These are phyloP conservation scores for Cryptosporidium canis DNA, from an alignment of 169 alveolate genomes.

Conservation along the genomic window DNA sequence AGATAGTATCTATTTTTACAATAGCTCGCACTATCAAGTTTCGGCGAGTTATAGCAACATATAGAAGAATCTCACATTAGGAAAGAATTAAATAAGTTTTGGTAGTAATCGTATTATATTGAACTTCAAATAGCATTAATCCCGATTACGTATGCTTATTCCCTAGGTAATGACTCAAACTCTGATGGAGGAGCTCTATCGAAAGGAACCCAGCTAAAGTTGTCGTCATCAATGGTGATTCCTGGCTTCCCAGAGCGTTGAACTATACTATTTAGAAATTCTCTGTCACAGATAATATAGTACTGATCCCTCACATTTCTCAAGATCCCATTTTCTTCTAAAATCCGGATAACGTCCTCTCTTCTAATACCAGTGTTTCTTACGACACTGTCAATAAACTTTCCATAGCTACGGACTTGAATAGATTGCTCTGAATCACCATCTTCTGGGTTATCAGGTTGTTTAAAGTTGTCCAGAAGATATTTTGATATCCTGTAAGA, in stretches of 20 bases:
- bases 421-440: background rate
- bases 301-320: slow-evolving; percentile 23
- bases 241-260: slow-evolving; percentile 61
- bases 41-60: slow-evolving; percentile 23
- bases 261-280: slow-evolving; percentile 8
- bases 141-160: background rate
- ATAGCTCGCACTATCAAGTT: slow-evolving; percentile 18
- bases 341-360: slow-evolving; percentile 32
- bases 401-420: background rate
- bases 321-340: slow-evolving; percentile 55
- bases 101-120: background rate
- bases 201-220: slow-evolving; percentile 70
- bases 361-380: slow-evolving; percentile 61
- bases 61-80: background rate
- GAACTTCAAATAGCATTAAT: background rate
- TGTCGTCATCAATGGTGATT: slow-evolving; percentile 10
- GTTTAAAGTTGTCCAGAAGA: background rate
- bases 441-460: background rate
- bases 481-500: slow-evolving; percentile 84
- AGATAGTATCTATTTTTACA: background rate
- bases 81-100: background rate
- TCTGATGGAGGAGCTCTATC: slow-evolving; percentile 59
- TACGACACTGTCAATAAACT: slow-evolving; percentile 22
- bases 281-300: slow-evolving; percentile 25
- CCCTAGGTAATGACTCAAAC: slow-evolving; percentile 40